phyloP scores from a whole-genome alignment of 768 basidiomycete genomes.

The Boletus huronensis region DNA sequence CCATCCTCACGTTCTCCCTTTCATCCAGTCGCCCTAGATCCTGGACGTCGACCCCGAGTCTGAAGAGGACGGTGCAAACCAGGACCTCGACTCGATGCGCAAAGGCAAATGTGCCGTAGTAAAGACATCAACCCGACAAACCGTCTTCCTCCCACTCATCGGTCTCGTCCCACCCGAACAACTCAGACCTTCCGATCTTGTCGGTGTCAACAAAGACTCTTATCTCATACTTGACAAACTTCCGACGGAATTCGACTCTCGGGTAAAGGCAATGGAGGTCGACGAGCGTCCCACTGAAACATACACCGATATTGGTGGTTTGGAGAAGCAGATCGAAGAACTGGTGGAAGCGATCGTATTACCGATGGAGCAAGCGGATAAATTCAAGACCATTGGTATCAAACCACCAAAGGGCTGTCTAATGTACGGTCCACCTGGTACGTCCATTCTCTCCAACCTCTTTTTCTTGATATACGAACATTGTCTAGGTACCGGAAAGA shows the following conservation, averaged over 20 bases:
- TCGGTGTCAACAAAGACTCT: conserved; percentile 99
- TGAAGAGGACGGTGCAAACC: conserved; percentile 93
- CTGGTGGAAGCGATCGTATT: conserved; percentile 96
- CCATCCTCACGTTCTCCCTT: neutral
- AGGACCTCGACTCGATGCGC: conserved; percentile 92
- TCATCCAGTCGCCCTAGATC: conserved; percentile 50
- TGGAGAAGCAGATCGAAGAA: conserved; percentile 99
- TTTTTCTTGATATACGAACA: neutral
- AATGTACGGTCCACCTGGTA: conserved; percentile 99
- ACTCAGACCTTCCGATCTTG: conserved; percentile 88
- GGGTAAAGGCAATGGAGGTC: conserved; percentile 99
- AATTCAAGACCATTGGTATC: conserved; percentile 98
- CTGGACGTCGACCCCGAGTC: conserved; percentile 91
- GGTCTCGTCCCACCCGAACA: conserved; percentile 93
- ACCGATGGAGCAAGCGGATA: conserved; percentile 98
- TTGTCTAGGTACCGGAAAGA: conserved; percentile 85
- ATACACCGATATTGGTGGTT: conserved; percentile 94
- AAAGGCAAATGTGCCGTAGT: conserved; percentile 98
- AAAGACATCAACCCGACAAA: conserved; percentile 98
- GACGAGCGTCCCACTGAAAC: conserved; percentile 97
- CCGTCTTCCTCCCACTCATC: conserved; percentile 96
- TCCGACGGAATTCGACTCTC: conserved; percentile 95
- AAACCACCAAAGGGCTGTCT: conserved; percentile 95
- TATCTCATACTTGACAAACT: conserved; percentile 95
- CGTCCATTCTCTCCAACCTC: conserved; percentile 1